Percentiles rank a stretch among this genome's conserved stretches.
Evolutionary conservation across 768 basidiomycete species (phyloP).

Genomic region (Panellus pusillus): DNA sequence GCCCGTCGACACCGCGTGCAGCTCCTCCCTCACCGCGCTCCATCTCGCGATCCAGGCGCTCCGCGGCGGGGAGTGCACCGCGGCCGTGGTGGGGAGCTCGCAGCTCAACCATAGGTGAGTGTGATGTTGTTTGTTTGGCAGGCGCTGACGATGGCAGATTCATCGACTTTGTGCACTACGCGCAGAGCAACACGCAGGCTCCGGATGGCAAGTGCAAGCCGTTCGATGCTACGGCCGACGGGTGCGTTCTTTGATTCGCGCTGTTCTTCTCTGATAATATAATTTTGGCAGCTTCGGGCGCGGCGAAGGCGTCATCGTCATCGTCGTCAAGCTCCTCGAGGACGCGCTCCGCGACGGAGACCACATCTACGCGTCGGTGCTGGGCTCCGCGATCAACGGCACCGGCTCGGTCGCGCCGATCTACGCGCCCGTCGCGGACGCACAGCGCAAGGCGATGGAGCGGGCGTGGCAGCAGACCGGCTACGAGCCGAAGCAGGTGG

Average conservation of each 20-base stretch:
- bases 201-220: conserved; percentile 44
- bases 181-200: conserved; percentile 38
- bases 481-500: conserved; percentile 38
- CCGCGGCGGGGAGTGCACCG: conserved; percentile 43
- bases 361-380: conserved; percentile 31
- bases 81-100: conserved; percentile 46
- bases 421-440: conserved; percentile 37
- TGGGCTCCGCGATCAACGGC: conserved; percentile 15
- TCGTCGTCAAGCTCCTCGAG: conserved; percentile 32
- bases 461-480: conserved; percentile 34
- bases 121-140: background rate
- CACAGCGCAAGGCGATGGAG: conserved; percentile 38
- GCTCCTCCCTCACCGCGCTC: conserved; percentile 44
- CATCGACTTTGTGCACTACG: conserved; percentile 37
- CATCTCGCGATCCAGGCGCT: conserved; percentile 50
- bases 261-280: background rate
- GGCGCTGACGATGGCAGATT: too few species aligned
- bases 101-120: conserved; percentile 43
- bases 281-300: conserved; percentile 27
- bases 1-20: conserved; percentile 51
- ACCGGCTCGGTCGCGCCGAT: conserved; percentile 38
- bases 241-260: conserved; percentile 32
- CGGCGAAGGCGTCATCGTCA: conserved; percentile 30
- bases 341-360: conserved; percentile 32
- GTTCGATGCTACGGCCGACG: conserved; percentile 43